These are phyloP conservation scores for Metschnikowia lochheadii DNA, from an alignment of 805 yeast species.

Conservation along the genomic window DNA sequence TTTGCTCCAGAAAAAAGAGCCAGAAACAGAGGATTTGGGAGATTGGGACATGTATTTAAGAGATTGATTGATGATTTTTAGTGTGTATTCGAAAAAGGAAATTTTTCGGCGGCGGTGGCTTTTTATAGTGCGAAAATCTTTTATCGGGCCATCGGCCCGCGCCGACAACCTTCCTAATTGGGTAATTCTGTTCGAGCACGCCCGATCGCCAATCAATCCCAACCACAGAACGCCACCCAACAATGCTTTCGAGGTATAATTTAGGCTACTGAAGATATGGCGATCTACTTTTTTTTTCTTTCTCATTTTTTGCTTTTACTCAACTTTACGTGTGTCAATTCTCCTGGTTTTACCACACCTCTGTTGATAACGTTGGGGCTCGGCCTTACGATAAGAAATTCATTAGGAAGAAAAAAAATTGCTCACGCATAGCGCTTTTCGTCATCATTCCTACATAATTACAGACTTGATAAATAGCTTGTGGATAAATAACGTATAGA, in stretches of 20 bases:
- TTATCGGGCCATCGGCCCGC: not conserved
- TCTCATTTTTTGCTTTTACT: too few species aligned
- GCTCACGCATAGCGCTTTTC: not conserved
- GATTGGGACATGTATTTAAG: not conserved
- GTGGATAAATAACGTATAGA: not conserved
- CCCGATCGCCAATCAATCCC: not conserved
- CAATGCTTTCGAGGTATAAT: not conserved
- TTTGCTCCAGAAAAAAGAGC: conserved; percentile 6
- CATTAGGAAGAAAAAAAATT: too few species aligned
- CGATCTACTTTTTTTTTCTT: too few species aligned
- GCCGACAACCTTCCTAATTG: not conserved
- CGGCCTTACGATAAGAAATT: too few species aligned
- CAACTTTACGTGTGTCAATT: too few species aligned
- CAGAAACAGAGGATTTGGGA: not conserved
- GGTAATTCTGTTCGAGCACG: not conserved
- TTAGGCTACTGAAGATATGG: too few species aligned
- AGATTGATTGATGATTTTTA: not conserved
- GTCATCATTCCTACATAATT: not conserved
- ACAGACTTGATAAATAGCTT: not conserved
- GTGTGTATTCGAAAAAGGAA: not conserved
- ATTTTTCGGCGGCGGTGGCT: not conserved
- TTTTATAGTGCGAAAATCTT: not conserved
- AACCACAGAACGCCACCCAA: not conserved
- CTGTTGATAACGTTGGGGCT: too few species aligned
- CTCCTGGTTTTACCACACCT: too few species aligned